Base-by-base conservation (phyloP, 1,284 basidiomycete genomes). In the Trametes versicolor region DNA sequence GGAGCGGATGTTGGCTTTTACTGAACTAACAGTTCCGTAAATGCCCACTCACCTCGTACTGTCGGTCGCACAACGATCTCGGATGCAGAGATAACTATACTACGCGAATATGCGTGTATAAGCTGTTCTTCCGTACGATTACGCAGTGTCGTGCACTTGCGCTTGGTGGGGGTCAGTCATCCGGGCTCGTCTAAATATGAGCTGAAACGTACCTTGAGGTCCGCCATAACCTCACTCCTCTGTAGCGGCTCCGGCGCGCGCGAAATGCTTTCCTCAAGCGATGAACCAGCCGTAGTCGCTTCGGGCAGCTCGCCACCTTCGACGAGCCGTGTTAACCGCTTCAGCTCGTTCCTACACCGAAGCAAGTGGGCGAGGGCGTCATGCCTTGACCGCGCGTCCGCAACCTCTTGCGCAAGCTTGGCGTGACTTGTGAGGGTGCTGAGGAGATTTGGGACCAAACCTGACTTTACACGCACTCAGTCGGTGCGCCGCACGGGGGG, bases 71-170 rank as follows among this genome's bases (percentile, higher is more conserved):
- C 80, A 21, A 77, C 73, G 25, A 92, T 70, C 63, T 83, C 81
- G 10, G 80, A 81, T 2, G 84, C 74, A 8, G 84, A 81, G 32
- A 90, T 72, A 1, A 80, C 71, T 25, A 94, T 76, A 69, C 87
- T 82, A 66, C 86, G 83, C 17, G 82, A 76, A 70, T 87, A 93
- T 2, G 89, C 90, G 58, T 92, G 87, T 66, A 82, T 85, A 21
- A 94, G 80, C 69, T 92, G 88, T 64, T 94, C 92, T 71, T 92
- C 88, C 5, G 86, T 77, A 36, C 85, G 83, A 62, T 90, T 87
- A 67, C 81, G 83, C 10, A 85, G 76, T 2, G 85, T 83, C 61
- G 82, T 81, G 65, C 86, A 83, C 69, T 80, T 85, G 56, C 80
- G 81, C 91, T 93, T 69, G 13, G 7, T 2, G 34, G 19, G 15